A percentile compares a stretch with the other conserved stretches of the same genome.
These are phyloP conservation scores for Panicum miliaceum DNA, from an alignment of 176 grass and related monocot genomes.

Conservation along the genomic window DNA sequence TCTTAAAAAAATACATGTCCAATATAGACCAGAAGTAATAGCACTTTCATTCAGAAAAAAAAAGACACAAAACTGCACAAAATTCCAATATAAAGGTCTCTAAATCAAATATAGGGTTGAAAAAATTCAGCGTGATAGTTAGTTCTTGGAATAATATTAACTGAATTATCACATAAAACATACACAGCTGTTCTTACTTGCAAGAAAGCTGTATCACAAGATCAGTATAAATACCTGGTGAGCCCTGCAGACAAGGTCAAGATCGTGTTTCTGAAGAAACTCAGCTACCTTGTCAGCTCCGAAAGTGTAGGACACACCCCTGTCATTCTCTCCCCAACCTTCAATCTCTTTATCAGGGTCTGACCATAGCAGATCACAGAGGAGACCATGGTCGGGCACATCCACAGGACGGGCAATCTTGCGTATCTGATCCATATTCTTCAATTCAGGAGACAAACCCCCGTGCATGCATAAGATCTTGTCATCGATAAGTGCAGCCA, in stretches of 20 bases:
- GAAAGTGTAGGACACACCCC: slow-evolving; percentile 76
- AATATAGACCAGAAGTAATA: background rate
- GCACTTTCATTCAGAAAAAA: background rate
- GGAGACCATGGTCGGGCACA: slow-evolving; percentile 70
- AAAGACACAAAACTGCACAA: background rate
- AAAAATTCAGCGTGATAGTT: background rate
- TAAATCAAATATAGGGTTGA: background rate
- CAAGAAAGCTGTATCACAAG: background rate
- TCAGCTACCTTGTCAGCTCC: slow-evolving; percentile 64
- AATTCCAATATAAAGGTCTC: background rate
- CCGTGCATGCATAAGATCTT: slow-evolving; percentile 89
- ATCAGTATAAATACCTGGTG: slow-evolving; percentile 66
- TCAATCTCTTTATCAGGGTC: slow-evolving; percentile 82
- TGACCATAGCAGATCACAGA: slow-evolving; percentile 78
- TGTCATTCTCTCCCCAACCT: slow-evolving; percentile 79
- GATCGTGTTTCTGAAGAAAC: slow-evolving; percentile 70
- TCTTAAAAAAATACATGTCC: background rate
- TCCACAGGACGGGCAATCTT: slow-evolving; percentile 67
- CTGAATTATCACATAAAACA: slow-evolving; percentile 1
- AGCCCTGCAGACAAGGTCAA: slow-evolving; percentile 75
- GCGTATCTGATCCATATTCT: slow-evolving; percentile 69
- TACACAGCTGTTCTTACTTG: slow-evolving; percentile 15
- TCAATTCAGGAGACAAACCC: slow-evolving; percentile 72
- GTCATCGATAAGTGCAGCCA: slow-evolving; percentile 75
- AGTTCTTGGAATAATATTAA: background rate